phyloP scores from a whole-genome alignment of 352 stramenopile species.

The Globisporangium irregulare region DNA sequence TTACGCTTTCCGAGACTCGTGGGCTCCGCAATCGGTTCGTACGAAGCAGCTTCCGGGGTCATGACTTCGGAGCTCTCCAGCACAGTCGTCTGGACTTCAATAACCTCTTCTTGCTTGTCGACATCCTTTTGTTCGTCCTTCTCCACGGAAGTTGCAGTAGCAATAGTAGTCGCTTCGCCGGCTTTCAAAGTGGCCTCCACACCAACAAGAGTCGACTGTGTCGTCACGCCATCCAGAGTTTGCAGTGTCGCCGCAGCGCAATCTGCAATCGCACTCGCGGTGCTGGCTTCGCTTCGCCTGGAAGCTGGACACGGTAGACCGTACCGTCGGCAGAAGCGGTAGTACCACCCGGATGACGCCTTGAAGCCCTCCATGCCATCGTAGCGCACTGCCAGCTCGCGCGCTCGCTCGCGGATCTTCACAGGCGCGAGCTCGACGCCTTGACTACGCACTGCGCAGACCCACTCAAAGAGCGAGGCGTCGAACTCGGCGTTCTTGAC shows the following conservation, averaged over 20 bases:
- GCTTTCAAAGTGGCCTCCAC: not conserved
- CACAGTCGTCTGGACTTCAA: not conserved
- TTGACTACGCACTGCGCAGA: conserved; percentile 20
- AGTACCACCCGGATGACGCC: conserved; percentile 55
- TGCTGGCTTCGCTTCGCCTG: not conserved
- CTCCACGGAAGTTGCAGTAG: not conserved
- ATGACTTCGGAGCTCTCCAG: not conserved
- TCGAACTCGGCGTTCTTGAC: conserved; percentile 44
- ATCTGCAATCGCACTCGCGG: not conserved
- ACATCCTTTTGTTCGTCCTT: not conserved
- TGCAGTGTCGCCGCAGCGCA: not conserved
- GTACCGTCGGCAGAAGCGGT: conserved; percentile 47
- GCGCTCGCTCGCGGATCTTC: conserved; percentile 35
- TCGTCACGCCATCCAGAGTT: not conserved
- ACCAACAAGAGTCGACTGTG: not conserved
- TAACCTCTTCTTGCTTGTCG: not conserved
- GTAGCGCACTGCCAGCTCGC: conserved; percentile 25
- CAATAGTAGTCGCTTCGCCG: not conserved
- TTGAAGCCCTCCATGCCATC: conserved; percentile 49
- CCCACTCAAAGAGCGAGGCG: conserved; percentile 36
- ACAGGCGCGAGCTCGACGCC: conserved; percentile 23
- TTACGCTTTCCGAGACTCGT: conserved; percentile 15
- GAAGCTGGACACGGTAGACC: conserved; percentile 23
- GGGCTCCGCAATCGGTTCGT: not conserved
- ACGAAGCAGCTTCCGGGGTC: not conserved